Evolutionary conservation across 2,329 filamentous ascomycete genomes (phyloP), one percentile per base, ranked within the genome.

Genomic region (Aspergillus sp.): DNA sequence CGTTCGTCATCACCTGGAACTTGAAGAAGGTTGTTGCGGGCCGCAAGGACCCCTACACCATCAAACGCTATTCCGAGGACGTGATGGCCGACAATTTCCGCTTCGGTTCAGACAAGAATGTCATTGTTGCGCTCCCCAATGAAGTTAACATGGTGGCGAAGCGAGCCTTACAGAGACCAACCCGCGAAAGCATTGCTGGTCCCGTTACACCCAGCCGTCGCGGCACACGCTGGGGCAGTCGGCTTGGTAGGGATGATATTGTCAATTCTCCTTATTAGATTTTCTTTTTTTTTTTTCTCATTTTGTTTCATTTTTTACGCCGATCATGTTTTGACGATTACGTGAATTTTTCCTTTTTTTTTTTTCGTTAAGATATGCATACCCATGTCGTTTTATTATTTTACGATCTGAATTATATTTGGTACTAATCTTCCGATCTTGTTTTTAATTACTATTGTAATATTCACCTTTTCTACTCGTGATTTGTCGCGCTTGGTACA

Each of bases 81-180:
- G 92, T 99, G 71, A 97, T 96, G 81, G 95, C 95, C 4, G 95
- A 99, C 74, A 96, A 99, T 74, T 99, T 99, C 86, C 92, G 95
- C 68, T 99, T 92, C 69, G 93, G 93, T 47, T 93, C 89, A 5
- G 95, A 99, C 75, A 96, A 96, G 84, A 97, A 97, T 68, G 91
- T 99, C 67, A 96, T 99, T 68, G 93, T 99, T 36, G 95, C 95
- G 1, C 80, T 99, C 62, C 93, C 95, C 2, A 96, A 99, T 71
- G 93, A 98, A 74, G 95, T 99, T 65, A 96, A 97, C 75, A 98
- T 98, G 93, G 91, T 99, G 12, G 89, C 88, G 45, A 93, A 93
- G 75, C 85, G 89, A 66, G 88, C 86, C 56, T 84, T 99, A 70
- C 91, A 91, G 81, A 88, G 88, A 69, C 92, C 93, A 1, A 98